phyloP scores from a whole-genome alignment of 1,284 basidiomycete species.

The Ceratobasidium sp. region DNA sequence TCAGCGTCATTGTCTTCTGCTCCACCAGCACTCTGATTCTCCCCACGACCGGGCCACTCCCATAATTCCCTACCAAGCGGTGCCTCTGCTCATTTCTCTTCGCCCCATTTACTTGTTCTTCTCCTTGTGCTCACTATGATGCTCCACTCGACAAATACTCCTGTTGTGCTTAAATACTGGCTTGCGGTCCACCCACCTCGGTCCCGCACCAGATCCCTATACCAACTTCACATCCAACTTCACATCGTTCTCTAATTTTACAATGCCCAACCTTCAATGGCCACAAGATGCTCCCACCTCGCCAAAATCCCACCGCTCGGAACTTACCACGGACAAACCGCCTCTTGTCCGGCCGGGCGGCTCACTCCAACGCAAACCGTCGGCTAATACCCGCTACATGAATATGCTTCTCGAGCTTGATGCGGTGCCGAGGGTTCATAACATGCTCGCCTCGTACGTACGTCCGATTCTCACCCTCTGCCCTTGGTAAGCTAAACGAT shows the following conservation, averaged over 20 bases:
- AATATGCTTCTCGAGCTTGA: conserved; percentile 66
- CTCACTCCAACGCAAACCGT: conserved; percentile 14
- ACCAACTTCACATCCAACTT: neutral
- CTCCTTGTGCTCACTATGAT: neutral
- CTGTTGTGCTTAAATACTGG: neutral
- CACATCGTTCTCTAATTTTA: conserved; percentile 1
- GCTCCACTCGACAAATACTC: neutral
- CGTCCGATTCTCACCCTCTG: neutral
- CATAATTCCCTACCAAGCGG: neutral
- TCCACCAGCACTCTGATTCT: neutral
- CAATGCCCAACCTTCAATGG: conserved; percentile 23
- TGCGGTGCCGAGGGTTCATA: conserved; percentile 61
- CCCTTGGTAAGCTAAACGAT: neutral
- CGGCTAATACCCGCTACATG: conserved; percentile 59
- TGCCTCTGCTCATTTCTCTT: neutral
- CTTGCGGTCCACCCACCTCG: neutral
- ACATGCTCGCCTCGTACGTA: conserved; percentile 59
- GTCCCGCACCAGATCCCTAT: neutral
- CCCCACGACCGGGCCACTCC: neutral
- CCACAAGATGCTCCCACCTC: neutral
- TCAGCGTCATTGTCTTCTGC: neutral
- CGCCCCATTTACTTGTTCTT: neutral
- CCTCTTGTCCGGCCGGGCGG: conserved; percentile 2
- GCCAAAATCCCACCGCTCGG: conserved; percentile 22
- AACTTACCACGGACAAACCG: neutral